phyloP scores from a whole-genome alignment of 257 asterid genomes.

The Capsicum baccatum region DNA sequence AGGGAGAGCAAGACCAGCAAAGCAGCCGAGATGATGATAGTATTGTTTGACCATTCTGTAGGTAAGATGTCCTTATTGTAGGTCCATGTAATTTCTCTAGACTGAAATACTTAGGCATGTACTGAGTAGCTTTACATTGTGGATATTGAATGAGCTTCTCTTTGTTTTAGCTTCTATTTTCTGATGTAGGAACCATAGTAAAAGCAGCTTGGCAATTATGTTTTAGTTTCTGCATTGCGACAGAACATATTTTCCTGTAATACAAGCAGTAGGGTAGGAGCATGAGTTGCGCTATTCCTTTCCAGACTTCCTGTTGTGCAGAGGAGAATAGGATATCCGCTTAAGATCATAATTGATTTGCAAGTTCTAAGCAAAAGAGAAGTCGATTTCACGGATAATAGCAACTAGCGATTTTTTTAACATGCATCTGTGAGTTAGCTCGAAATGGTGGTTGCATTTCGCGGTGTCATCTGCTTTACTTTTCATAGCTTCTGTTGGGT shows the following conservation, averaged over 20 bases:
- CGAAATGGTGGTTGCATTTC: too few species aligned
- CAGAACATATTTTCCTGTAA: too few species aligned
- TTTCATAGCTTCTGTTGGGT: too few species aligned
- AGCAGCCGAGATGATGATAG: constrained; percentile 14
- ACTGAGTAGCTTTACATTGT: not conserved
- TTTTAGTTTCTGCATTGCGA: not conserved
- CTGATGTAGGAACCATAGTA: not conserved
- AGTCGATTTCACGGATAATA: too few species aligned
- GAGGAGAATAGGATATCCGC: not conserved
- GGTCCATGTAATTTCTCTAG: not conserved
- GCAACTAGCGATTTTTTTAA: too few species aligned
- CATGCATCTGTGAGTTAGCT: too few species aligned
- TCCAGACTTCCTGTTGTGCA: not conserved
- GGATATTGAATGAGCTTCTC: not conserved
- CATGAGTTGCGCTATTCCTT: too few species aligned
- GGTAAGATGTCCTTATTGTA: not conserved
- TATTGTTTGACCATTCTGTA: constrained; percentile 43
- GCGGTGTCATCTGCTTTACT: too few species aligned
- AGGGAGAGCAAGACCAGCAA: constrained; percentile 4
- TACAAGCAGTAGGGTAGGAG: not conserved
- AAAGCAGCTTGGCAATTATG: not conserved
- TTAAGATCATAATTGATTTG: too few species aligned
- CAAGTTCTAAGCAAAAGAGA: too few species aligned
- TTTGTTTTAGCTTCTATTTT: not conserved
- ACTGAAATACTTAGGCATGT: not conserved